Conservation (phyloP, 495 filamentous ascomycete genomes). For the Chaetomium tenue region DNA sequence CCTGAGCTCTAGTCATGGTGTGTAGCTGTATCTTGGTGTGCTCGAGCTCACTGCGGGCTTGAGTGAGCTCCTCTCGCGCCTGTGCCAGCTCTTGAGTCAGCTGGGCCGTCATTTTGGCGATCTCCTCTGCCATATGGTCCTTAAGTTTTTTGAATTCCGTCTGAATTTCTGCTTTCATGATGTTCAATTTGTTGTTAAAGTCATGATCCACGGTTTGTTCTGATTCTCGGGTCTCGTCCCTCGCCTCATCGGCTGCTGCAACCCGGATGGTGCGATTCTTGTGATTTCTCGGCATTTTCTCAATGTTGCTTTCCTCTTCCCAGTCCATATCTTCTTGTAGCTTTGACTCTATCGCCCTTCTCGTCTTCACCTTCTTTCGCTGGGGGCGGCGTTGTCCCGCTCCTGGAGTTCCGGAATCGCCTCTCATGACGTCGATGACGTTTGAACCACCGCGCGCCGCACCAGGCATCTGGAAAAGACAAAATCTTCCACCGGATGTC, state of each 20-base stretch:
- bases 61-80: slow-evolving; percentile 3
- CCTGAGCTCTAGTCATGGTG: not conserved
- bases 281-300: not conserved
- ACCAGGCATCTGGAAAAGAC: slow-evolving; percentile 11
- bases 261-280: not conserved
- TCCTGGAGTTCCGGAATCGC: slow-evolving; percentile 9
- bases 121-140: not conserved
- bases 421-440: slow-evolving; percentile 10
- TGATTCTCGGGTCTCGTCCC: not conserved
- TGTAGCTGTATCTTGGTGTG: slow-evolving; percentile 4
- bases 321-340: slow-evolving; percentile 14
- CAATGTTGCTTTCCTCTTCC: slow-evolving; percentile 4
- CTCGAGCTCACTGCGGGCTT: not conserved
- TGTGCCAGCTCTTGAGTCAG: not conserved
- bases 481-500: not conserved
- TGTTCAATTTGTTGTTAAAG: slow-evolving; percentile 10
- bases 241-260: not conserved
- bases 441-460: slow-evolving; percentile 11
- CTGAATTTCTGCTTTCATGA: not conserved
- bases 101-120: slow-evolving; percentile 1
- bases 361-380: slow-evolving; percentile 8
- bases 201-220: not conserved
- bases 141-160: not conserved
- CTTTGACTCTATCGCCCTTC: slow-evolving; percentile 1
- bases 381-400: slow-evolving; percentile 6